phyloP scores from a whole-genome alignment of 257 asterid genomes.

The Solanum clarkiae region DNA sequence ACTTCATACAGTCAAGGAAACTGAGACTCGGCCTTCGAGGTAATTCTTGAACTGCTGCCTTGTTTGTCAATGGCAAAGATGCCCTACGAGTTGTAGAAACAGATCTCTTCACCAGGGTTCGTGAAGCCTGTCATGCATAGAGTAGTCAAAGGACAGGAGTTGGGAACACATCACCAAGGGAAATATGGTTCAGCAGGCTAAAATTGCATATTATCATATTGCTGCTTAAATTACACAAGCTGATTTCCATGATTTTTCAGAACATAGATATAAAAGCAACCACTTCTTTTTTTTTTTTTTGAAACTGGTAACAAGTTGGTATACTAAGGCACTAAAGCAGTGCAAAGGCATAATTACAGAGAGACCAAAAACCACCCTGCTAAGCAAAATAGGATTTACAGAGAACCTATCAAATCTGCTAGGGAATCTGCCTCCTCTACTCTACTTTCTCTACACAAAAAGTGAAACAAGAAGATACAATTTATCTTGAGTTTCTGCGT shows the following conservation, averaged over 20 bases:
- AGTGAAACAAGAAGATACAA: background rate
- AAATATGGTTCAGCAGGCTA: background rate
- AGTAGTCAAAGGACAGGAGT: background rate
- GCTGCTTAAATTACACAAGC: background rate
- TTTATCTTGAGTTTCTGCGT: background rate
- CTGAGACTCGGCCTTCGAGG: constrained; percentile 31
- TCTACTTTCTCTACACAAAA: background rate
- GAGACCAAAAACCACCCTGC: background rate
- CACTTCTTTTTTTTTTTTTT: background rate
- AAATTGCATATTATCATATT: background rate
- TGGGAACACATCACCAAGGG: background rate
- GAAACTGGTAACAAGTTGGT: background rate
- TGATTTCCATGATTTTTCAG: background rate
- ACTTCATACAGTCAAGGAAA: constrained; percentile 29
- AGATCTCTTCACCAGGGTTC: constrained; percentile 36
- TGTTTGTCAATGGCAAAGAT: constrained; percentile 52
- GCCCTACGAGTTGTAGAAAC: constrained; percentile 52
- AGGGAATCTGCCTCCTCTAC: background rate
- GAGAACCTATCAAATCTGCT: background rate
- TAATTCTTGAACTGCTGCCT: constrained; percentile 21
- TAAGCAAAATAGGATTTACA: background rate
- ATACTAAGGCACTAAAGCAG: background rate
- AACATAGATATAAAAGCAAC: background rate
- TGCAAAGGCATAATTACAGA: background rate
- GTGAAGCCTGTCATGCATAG: constrained; percentile 40